These are phyloP conservation scores for Candida mattraensis DNA, from an alignment of 805 yeast species.

Conservation along the genomic window DNA sequence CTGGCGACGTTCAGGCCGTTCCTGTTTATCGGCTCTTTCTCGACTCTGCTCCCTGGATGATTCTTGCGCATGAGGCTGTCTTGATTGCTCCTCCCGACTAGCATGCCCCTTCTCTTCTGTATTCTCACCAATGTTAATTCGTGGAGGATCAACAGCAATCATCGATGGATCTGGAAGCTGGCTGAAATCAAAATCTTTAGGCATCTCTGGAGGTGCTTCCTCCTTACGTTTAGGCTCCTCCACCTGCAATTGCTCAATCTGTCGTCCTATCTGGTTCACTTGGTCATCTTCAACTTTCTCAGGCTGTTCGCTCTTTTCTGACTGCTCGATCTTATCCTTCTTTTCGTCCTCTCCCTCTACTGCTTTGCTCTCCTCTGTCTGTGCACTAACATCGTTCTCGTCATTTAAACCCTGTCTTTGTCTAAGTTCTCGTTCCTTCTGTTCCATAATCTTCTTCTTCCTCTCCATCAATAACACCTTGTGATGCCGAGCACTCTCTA, in stretches of 20 bases:
- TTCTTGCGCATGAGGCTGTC: not conserved
- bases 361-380: slow-evolving; percentile 3
- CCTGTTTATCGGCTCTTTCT: slow-evolving; percentile 7
- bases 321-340: not conserved
- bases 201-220: slow-evolving; percentile 20
- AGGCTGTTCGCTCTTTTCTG: slow-evolving; percentile 4
- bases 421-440: slow-evolving; percentile 23
- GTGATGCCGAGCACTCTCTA: slow-evolving; percentile 69
- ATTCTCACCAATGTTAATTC: slow-evolving; percentile 1
- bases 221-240: slow-evolving; percentile 18
- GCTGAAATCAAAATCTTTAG: slow-evolving; percentile 34
- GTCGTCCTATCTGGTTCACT: slow-evolving; percentile 6
- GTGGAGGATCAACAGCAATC: slow-evolving; percentile 23
- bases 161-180: slow-evolving; percentile 34
- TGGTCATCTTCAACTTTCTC: slow-evolving; percentile 5
- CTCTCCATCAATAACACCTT: slow-evolving; percentile 60
- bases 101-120: slow-evolving; percentile 12
- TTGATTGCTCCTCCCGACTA: not conserved
- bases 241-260: slow-evolving; percentile 11
- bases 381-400: slow-evolving; percentile 13
- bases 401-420: slow-evolving; percentile 10
- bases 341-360: slow-evolving; percentile 2
- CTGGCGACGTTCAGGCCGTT: slow-evolving; percentile 37
- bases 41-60: not conserved
- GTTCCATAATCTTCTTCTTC: slow-evolving; percentile 45